Percentiles rank a stretch among this genome's conserved stretches.
Conservation (phyloP, 2,329 filamentous ascomycete genomes). For the Exophiala sp. region DNA sequence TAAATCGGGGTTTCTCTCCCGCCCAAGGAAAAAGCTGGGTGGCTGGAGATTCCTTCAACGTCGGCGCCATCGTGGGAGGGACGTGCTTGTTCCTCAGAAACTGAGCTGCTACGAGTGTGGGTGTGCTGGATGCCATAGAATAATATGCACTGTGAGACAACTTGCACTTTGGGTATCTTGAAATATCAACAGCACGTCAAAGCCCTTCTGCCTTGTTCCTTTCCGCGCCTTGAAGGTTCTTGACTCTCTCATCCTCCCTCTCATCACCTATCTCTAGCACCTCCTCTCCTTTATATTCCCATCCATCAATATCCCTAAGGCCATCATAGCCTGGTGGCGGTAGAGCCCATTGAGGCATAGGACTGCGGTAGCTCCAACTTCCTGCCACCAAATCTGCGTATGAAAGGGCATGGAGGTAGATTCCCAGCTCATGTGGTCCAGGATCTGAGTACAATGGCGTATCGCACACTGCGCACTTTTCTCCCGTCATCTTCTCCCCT, state of each 20-base stretch:
- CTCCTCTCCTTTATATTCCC: constrained; percentile 37
- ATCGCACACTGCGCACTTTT: constrained; percentile 74
- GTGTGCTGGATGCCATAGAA: too few species aligned
- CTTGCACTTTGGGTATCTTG: background rate
- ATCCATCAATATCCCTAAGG: constrained; percentile 61
- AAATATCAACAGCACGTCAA: background rate
- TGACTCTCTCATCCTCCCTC: constrained; percentile 25
- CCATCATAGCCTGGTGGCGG: constrained; percentile 71
- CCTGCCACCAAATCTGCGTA: constrained; percentile 77
- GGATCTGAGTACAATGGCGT: constrained; percentile 93
- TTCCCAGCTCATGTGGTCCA: constrained; percentile 79
- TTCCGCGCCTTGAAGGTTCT: constrained; percentile 20
- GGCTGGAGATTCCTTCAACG: background rate
- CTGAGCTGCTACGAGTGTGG: too few species aligned
- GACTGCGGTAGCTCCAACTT: constrained; percentile 81
- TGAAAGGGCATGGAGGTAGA: constrained; percentile 88
- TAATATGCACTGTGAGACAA: background rate
- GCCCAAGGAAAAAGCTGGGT: background rate
- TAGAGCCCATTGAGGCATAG: constrained; percentile 80
- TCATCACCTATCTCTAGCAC: constrained; percentile 38
- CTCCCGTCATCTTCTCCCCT: constrained; percentile 88
- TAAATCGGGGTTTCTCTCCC: background rate
- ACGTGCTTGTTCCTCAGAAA: too few species aligned
- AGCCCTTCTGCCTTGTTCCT: constrained; percentile 20
- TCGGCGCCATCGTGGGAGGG: background rate